Percentiles rank a stretch among this genome's conserved stretches.
Evolutionary conservation across 345 rosid species (phyloP).

Genomic region (Eucalyptus lansdowneana): DNA sequence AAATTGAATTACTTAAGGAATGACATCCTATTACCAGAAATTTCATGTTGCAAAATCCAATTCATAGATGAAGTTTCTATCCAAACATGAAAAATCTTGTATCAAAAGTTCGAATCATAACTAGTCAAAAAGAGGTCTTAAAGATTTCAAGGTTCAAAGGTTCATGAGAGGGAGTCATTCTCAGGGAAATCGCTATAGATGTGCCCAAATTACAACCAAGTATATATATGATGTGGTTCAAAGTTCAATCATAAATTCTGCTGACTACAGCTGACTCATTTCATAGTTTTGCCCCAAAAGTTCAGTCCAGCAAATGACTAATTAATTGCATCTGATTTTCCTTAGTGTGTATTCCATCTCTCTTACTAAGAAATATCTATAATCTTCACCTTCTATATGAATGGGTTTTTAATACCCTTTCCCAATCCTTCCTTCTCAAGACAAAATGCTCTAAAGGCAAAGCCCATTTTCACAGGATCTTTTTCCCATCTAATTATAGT

Average conservation of each 20-base stretch:
- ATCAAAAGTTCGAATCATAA: not conserved
- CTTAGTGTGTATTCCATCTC: not conserved
- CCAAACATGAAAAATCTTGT: not conserved
- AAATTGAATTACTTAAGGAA: not conserved
- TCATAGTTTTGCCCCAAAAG: not conserved
- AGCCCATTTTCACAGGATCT: not conserved
- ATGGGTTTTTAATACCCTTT: not conserved
- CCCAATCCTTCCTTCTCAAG: not conserved
- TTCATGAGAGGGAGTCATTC: not conserved
- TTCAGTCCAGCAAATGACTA: rapidly evolving
- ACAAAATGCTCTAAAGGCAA: not conserved
- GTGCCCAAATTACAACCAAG: not conserved
- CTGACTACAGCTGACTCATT: not conserved
- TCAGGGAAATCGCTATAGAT: not conserved
- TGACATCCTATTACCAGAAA: not conserved
- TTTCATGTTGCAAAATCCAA: not conserved
- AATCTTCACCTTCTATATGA: not conserved
- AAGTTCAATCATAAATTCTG: not conserved
- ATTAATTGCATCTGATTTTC: not conserved
- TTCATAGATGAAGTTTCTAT: not conserved
- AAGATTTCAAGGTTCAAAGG: not conserved
- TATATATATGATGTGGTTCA: rapidly evolving
- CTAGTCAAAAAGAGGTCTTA: not conserved
- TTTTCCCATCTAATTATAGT: no score
- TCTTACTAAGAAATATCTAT: not conserved